Conservation (phyloP, 495 filamentous ascomycete species). For the Letharia lupina region DNA sequence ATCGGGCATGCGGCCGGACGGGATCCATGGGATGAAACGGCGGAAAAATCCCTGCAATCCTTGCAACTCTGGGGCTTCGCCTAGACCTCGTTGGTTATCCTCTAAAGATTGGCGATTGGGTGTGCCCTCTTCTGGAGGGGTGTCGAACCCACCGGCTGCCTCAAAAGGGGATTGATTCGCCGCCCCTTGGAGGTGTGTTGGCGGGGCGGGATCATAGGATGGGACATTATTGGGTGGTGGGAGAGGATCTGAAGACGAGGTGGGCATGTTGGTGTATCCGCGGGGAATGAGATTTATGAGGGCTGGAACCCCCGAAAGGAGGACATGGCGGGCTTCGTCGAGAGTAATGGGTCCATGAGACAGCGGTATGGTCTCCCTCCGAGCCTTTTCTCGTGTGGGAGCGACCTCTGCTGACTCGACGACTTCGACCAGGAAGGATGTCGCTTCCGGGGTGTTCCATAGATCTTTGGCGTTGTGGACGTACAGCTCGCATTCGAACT, state of each 20-base stretch:
- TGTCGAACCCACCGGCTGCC: conserved; percentile 2
- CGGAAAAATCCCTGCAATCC: conserved; percentile 18
- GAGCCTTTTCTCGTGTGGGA: not conserved
- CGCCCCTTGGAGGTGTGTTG: not conserved
- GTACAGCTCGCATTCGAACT: conserved; percentile 71
- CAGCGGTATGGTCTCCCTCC: not conserved
- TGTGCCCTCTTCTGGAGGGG: conserved; percentile 12
- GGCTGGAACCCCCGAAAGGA: conserved; percentile 61
- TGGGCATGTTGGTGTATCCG: conserved; percentile 41
- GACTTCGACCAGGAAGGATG: conserved; percentile 61
- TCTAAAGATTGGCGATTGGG: conserved; percentile 5
- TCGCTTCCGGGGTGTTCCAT: conserved; percentile 76
- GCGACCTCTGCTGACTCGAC: conserved; percentile 41
- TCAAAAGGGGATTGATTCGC: conserved; percentile 10
- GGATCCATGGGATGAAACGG: conserved; percentile 15
- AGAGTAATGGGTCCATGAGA: conserved; percentile 45
- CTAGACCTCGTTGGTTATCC: not conserved
- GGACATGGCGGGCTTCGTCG: conserved; percentile 67
- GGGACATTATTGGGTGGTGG: conserved; percentile 43
- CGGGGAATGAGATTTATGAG: conserved; percentile 55
- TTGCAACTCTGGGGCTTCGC: conserved; percentile 12
- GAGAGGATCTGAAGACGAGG: conserved; percentile 61
- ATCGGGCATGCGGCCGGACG: not conserved
- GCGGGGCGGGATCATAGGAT: conserved; percentile 28
- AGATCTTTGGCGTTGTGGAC: conserved; percentile 72